phyloP scores from a whole-genome alignment of 768 basidiomycete genomes.

The Naematelia aurantialba region DNA sequence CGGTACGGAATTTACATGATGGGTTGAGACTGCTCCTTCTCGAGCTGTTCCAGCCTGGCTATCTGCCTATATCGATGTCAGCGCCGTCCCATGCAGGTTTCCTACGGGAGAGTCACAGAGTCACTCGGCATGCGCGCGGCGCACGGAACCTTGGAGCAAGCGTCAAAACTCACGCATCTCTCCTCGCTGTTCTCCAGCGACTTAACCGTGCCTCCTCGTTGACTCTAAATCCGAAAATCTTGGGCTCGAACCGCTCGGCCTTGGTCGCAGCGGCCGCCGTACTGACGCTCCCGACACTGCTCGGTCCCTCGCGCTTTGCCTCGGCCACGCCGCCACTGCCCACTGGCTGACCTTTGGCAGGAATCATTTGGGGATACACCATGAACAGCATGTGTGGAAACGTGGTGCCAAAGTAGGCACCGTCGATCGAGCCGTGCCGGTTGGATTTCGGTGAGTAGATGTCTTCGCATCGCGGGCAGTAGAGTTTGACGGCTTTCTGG shows the following conservation, averaged over 20 bases:
- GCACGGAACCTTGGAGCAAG: too few relatives aligned
- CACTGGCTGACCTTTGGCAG: conserved; percentile 61
- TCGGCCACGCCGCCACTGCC: conserved; percentile 9
- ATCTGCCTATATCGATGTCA: conserved; percentile 57
- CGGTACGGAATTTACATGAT: conserved; percentile 6
- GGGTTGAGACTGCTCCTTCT: conserved; percentile 36
- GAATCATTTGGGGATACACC: conserved; percentile 89
- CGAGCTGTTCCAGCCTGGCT: conserved; percentile 52
- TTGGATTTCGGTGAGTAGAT: conserved; percentile 97
- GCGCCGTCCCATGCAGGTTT: too few relatives aligned
- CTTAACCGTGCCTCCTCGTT: conserved; percentile 89
- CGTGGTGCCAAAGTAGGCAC: conserved; percentile 97
- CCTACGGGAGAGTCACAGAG: too few relatives aligned
- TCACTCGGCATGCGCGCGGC: too few relatives aligned
- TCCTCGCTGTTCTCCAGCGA: conserved; percentile 89
- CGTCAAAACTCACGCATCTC: conserved; percentile 65
- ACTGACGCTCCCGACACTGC: conserved; percentile 63
- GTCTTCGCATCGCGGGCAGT: conserved; percentile 97
- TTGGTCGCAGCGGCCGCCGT: conserved; percentile 80
- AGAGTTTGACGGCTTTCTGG: conserved; percentile 97
- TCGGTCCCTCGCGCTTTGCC: conserved; percentile 11
- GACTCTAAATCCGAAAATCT: conserved; percentile 95
- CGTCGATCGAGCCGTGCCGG: conserved; percentile 94
- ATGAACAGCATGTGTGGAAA: conserved; percentile 97
- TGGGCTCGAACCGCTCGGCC: conserved; percentile 85